These are phyloP conservation scores for Mrakia blollopis DNA, from an alignment of 768 basidiomycete genomes.

Conservation along the genomic window DNA sequence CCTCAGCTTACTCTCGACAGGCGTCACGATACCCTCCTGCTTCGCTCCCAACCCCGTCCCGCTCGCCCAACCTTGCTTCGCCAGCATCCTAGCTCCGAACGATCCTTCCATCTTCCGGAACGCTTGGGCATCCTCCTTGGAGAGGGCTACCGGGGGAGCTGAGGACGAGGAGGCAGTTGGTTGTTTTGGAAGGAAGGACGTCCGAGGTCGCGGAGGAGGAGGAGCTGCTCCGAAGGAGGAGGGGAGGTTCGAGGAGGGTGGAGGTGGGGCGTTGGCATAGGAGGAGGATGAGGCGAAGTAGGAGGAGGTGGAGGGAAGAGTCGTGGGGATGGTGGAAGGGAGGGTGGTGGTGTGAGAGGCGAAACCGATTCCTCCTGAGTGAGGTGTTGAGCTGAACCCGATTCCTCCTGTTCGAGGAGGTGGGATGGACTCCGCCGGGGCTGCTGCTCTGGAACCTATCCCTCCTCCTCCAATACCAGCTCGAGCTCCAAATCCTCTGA, in stretches of 20 bases:
- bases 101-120: constrained; percentile 71
- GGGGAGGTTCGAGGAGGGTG: constrained; percentile 1
- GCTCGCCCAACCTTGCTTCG: constrained; percentile 91
- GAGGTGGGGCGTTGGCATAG: not conserved
- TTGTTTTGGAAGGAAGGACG: constrained; percentile 14
- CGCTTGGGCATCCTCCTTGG: constrained; percentile 23
- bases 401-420: constrained; percentile 1
- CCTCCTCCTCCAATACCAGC: not conserved
- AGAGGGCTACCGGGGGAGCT: not conserved
- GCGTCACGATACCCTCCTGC: constrained; percentile 79
- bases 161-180: constrained; percentile 2
- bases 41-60: constrained; percentile 68
- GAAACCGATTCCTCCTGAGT: constrained; percentile 7
- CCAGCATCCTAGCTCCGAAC: constrained; percentile 82
- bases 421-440: not conserved
- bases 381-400: constrained; percentile 1
- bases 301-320: not conserved
- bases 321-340: not conserved
- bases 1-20: constrained; percentile 76
- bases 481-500: constrained; percentile 1
- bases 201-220: constrained; percentile 1
- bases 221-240: constrained; percentile 24
- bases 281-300: constrained; percentile 1
- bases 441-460: not conserved
- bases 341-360: constrained; percentile 10